phyloP scores from a whole-genome alignment of 345 rosid genomes.

The Eutrema heterophyllum region DNA sequence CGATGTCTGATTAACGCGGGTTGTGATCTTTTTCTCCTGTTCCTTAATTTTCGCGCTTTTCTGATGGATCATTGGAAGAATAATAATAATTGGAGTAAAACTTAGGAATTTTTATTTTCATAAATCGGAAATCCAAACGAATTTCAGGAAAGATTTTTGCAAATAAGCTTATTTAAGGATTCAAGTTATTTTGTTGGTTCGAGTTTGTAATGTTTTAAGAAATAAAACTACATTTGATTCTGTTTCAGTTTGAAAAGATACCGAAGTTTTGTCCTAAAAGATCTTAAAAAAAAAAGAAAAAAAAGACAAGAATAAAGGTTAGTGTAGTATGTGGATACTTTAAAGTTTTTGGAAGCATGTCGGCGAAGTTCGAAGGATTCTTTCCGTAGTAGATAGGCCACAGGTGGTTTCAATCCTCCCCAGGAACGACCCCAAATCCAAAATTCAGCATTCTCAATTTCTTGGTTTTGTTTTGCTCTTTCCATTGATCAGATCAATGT shows the following conservation, averaged over 20 bases:
- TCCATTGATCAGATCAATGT: conserved; percentile 34
- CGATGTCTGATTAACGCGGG: neutral
- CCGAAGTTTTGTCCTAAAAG: neutral
- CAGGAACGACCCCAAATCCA: neutral
- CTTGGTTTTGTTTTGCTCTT: neutral
- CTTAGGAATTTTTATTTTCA: neutral
- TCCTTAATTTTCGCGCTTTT: conserved; percentile 17
- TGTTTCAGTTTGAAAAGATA: neutral
- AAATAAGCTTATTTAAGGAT: neutral
- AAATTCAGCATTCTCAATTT: neutral
- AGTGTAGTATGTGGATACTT: neutral
- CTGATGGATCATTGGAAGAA: conserved; percentile 6
- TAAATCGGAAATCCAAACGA: neutral
- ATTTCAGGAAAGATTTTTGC: neutral
- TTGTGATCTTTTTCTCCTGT: conserved; percentile 1
- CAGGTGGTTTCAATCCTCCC: conserved; percentile 25
- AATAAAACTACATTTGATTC: neutral
- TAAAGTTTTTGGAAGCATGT: conserved; percentile 28
- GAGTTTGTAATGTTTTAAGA: neutral
- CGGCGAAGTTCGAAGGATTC: conserved; percentile 29
- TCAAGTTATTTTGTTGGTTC: neutral
- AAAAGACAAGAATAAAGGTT: neutral
- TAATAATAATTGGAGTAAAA: neutral
- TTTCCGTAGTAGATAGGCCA: conserved; percentile 33
- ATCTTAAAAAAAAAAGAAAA: neutral